phyloP scores from a whole-genome alignment of 2,329 filamentous ascomycete species.

The Talaromyces islandicus region DNA sequence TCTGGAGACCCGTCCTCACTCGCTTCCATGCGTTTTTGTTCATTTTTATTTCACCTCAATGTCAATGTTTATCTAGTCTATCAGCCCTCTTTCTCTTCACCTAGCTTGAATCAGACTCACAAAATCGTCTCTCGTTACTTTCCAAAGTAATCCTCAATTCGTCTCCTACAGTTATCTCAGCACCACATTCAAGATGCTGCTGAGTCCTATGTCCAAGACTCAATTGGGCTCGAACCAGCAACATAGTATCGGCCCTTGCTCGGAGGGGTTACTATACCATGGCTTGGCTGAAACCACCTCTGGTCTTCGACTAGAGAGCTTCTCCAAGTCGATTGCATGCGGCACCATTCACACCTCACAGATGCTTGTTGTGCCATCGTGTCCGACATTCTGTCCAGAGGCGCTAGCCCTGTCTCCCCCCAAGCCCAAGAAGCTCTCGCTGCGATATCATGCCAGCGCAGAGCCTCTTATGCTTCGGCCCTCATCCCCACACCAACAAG shows the following conservation, averaged over 20 bases:
- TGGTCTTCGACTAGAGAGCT: background rate
- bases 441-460: background rate
- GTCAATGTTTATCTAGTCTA: background rate
- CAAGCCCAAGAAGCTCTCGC: background rate
- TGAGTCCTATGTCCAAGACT: background rate
- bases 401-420: background rate
- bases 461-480: conserved; percentile 14
- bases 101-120: background rate
- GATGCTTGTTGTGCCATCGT: conserved; percentile 6
- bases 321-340: conserved; percentile 1
- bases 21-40: background rate
- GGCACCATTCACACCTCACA: conserved; percentile 6
- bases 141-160: background rate
- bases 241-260: background rate
- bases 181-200: background rate
- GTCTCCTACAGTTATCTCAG: background rate
- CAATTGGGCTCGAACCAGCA: background rate
- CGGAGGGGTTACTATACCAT: background rate
- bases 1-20: background rate
- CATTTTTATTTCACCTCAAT: background rate
- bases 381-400: conserved; percentile 8
- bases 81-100: background rate
- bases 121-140: background rate
- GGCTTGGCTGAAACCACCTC: background rate
- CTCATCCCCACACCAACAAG: conserved; percentile 10